phyloP scores from a whole-genome alignment of 2,329 filamentous ascomycete species.

The Scedosporium apiospermum region DNA sequence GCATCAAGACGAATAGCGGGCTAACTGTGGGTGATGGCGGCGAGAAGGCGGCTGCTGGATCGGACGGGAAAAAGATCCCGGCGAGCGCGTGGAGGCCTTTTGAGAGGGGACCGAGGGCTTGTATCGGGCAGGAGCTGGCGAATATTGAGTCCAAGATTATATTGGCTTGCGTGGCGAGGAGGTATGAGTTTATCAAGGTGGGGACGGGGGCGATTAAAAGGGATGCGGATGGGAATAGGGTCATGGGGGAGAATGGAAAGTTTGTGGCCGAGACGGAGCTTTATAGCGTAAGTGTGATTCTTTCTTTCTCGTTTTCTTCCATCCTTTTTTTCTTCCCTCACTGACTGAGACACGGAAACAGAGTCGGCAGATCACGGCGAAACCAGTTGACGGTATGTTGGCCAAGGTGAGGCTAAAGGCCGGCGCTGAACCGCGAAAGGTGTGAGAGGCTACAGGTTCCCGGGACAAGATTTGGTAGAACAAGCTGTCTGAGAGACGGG shows the following conservation, averaged over 20 bases:
- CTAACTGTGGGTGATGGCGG: not conserved
- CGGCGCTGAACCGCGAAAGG: not conserved
- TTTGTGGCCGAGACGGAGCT: slow-evolving; percentile 9
- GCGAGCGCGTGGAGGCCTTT: slow-evolving; percentile 41
- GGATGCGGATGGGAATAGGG: slow-evolving; percentile 7
- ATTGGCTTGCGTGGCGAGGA: slow-evolving; percentile 20
- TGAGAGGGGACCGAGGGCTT: slow-evolving; percentile 40
- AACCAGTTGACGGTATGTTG: slow-evolving; percentile 10
- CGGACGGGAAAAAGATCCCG: not conserved
- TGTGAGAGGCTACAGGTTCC: not conserved
- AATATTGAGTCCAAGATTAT: slow-evolving; percentile 41
- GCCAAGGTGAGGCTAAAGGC: slow-evolving; percentile 9
- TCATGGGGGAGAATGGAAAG: slow-evolving; percentile 11
- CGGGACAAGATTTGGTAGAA: no score
- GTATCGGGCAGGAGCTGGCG: slow-evolving; percentile 47
- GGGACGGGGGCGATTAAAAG: slow-evolving; percentile 10
- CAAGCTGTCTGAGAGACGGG: no score
- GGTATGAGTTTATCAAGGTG: slow-evolving; percentile 13
- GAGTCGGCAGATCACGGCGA: slow-evolving; percentile 11
- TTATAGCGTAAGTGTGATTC: slow-evolving; percentile 9
- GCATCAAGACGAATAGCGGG: not conserved
- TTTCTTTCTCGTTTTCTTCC: not conserved
- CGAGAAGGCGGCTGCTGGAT: not conserved
- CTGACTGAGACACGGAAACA: not conserved
- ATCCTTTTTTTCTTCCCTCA: not conserved